These are phyloP conservation scores for Nigrospora oryzae DNA, from an alignment of 2,329 filamentous ascomycete genomes.

Conservation along the genomic window DNA sequence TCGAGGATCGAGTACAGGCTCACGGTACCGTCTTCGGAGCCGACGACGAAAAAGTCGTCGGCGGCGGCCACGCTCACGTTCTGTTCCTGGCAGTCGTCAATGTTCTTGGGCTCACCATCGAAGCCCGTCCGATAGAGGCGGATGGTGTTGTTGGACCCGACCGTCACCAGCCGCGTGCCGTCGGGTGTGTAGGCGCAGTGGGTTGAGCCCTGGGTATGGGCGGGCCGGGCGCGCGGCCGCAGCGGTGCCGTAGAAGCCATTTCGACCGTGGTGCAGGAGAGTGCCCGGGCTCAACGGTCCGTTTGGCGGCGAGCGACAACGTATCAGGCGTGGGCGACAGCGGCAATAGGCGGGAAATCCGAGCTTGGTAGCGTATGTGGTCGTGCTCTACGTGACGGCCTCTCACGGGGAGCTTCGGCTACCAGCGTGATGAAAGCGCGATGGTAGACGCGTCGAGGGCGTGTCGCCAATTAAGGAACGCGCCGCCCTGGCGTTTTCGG, in stretches of 20 bases:
- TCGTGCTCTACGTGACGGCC: no score
- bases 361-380: no score
- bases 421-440: neutral
- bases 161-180: constrained; percentile 79
- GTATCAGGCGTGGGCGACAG: no score
- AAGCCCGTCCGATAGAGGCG: constrained; percentile 87
- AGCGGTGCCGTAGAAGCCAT: constrained; percentile 32
- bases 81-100: constrained; percentile 84
- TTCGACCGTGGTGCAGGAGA: neutral
- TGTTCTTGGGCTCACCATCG: constrained; percentile 83
- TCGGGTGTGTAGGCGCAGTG: constrained; percentile 85
- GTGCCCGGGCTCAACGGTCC: no score
- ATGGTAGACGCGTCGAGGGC: constrained; percentile 27
- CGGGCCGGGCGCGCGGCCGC: constrained; percentile 56
- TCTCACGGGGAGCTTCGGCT: no score
- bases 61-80: constrained; percentile 72
- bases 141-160: constrained; percentile 87
- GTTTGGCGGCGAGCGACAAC: no score
- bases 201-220: constrained; percentile 77
- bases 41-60: constrained; percentile 77
- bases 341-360: no score
- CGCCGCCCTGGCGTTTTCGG: neutral
- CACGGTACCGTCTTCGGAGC: constrained; percentile 92
- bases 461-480: constrained; percentile 28
- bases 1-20: constrained; percentile 79